These are phyloP conservation scores for Fragaria nilgerrensis DNA, from an alignment of 306 rosid genomes.

Conservation along the genomic window DNA sequence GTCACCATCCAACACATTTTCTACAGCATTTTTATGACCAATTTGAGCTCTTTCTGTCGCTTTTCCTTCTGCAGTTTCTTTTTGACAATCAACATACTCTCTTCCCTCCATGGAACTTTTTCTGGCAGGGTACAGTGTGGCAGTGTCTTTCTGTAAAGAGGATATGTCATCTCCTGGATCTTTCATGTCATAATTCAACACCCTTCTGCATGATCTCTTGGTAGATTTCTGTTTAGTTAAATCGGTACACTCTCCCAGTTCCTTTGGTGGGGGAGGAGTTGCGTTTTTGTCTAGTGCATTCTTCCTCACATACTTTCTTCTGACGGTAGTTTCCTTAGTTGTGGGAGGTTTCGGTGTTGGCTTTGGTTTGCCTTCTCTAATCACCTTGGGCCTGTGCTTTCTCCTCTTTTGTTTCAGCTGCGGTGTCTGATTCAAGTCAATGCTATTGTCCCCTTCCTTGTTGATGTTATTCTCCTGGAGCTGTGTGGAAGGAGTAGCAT, in stretches of 20 bases:
- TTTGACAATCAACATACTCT: slow-evolving; percentile 25
- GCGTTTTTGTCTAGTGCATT: slow-evolving; percentile 32
- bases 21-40: slow-evolving; percentile 22
- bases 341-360: slow-evolving; percentile 39
- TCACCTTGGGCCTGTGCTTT: slow-evolving; percentile 85
- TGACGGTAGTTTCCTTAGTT: slow-evolving; percentile 38
- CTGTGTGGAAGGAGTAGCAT: slow-evolving; percentile 34
- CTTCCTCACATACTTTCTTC: slow-evolving; percentile 49
- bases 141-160: slow-evolving; percentile 21
- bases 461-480: slow-evolving; percentile 37
- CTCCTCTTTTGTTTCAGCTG: slow-evolving; percentile 52
- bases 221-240: slow-evolving; percentile 25
- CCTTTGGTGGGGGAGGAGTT: slow-evolving; percentile 32
- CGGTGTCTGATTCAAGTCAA: slow-evolving; percentile 42
- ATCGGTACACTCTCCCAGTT: slow-evolving; percentile 24
- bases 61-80: slow-evolving; percentile 18
- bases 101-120: slow-evolving; percentile 18
- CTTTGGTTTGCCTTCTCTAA: slow-evolving; percentile 66
- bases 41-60: slow-evolving; percentile 18
- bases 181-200: slow-evolving; percentile 46
- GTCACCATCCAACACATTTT: slow-evolving; percentile 8
- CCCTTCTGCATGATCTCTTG: slow-evolving; percentile 47
- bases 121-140: slow-evolving; percentile 20
- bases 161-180: slow-evolving; percentile 39
- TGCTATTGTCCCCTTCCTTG: slow-evolving; percentile 26